Percentiles rank a stretch among this genome's conserved stretches.
These are phyloP conservation scores for Pichia eremophila DNA, from an alignment of 805 yeast genomes.

Conservation along the genomic window DNA sequence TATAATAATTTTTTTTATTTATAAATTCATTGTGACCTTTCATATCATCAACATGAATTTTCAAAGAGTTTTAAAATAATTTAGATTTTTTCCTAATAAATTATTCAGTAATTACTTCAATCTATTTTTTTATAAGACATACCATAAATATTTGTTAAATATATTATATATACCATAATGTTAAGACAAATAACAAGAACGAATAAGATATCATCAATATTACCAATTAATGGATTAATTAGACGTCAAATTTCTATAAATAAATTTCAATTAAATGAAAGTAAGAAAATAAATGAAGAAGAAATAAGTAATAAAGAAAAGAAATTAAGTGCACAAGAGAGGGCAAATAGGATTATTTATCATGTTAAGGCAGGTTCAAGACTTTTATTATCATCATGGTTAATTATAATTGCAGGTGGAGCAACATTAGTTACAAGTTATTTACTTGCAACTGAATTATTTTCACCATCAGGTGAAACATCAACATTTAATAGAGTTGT, in stretches of 20 bases:
- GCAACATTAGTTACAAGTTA: slow-evolving; percentile 62
- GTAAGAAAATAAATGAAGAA: too few species aligned
- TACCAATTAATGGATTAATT: too few species aligned
- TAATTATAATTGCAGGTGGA: slow-evolving; percentile 63
- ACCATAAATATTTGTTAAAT: not conserved
- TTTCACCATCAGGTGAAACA: slow-evolving; percentile 87
- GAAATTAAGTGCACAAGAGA: slow-evolving; percentile 7
- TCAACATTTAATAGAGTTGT: slow-evolving; percentile 85
- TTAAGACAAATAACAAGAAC: not conserved
- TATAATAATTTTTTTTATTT: not conserved
- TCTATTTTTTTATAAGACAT: too few species aligned
- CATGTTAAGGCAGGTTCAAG: slow-evolving; percentile 50
- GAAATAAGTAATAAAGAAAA: not conserved
- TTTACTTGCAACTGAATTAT: slow-evolving; percentile 66
- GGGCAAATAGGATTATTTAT: slow-evolving; percentile 29
- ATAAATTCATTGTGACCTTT: not conserved
- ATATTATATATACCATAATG: not conserved
- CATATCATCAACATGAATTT: not conserved
- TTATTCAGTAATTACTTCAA: not conserved
- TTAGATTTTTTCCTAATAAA: not conserved
- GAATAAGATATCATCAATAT: not conserved
- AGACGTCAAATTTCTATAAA: not conserved
- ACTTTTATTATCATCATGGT: slow-evolving; percentile 48
- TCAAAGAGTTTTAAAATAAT: not conserved
- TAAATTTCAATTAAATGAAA: too few species aligned